Base-by-base conservation (phyloP, 176 grass and related monocot species). In the Eragrostis curvula region DNA sequence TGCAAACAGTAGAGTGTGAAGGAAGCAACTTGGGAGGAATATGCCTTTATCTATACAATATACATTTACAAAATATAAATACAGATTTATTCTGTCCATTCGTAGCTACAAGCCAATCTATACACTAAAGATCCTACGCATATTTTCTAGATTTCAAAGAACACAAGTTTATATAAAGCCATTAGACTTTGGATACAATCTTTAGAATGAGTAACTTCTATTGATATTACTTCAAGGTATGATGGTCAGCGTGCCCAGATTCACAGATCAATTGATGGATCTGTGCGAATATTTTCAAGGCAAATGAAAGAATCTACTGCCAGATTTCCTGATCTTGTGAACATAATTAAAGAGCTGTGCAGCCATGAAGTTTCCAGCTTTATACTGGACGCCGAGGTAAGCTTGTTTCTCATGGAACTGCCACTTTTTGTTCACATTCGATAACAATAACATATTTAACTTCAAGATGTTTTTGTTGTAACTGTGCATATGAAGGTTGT, bases 221-320 rank as follows among this genome's bases (percentile, higher is more conserved):
- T 79, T 62, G 77, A 79, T 72, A 32, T 75, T 36, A 36, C 4
- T 81, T 93, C 42, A 75, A 98, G 96, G 77, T 98, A 98, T 89
- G 96, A 98, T 87, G 96, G 92, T 79, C 96, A 98, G 81, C 88
- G 92, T 56, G 96, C 96, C 9, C 96, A 98, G 92, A 98, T 98
- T 88, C 96, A 98, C 77, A 89, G 85, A 93, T 62, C 82, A 86
- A 25, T 42, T 80, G 89, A 98, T 88, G 96, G 90, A 52, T 95
- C 92, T 51, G 67, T 93, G 80, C 81, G 81, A 70, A 86, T 95
- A 81, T 98, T 98, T 91, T 98, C 96, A 59, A 90, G 96, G 68
- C 92, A 98, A 91, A 95, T 95, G 96, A 98, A 98, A 89, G 96
- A 98, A 84, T 93, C 96, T 53, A 95, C 92, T n/a, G 70, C 84